These are phyloP conservation scores for Helminthosporium solani DNA, from an alignment of 2,329 filamentous ascomycete species.

Conservation along the genomic window DNA sequence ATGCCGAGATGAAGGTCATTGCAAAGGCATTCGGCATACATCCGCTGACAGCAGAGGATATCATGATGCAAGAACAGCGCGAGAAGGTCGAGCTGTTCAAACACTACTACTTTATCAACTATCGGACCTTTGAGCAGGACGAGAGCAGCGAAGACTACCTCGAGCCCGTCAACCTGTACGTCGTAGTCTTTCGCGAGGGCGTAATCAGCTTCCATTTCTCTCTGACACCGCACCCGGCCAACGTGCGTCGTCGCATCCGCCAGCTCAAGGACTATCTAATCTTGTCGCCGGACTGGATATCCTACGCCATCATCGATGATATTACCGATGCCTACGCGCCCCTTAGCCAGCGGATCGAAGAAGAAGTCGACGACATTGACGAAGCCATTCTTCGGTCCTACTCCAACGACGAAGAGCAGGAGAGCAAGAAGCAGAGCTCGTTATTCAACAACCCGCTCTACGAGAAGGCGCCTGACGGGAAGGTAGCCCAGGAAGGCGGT, in stretches of 20 bases:
- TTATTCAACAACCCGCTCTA: slow-evolving; percentile 35
- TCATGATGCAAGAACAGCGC: slow-evolving; percentile 93
- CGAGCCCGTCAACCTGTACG: slow-evolving; percentile 95
- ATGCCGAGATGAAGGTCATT: slow-evolving; percentile 92
- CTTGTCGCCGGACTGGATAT: slow-evolving; percentile 94
- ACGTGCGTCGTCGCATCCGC: slow-evolving; percentile 88
- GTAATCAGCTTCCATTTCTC: slow-evolving; percentile 96
- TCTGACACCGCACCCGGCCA: slow-evolving; percentile 93
- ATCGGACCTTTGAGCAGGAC: slow-evolving; percentile 96
- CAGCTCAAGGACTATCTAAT: slow-evolving; percentile 93
- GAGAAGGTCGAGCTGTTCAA: slow-evolving; percentile 98
- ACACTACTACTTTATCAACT: slow-evolving; percentile 98
- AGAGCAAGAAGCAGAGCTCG: slow-evolving; percentile 27
- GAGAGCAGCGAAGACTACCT: slow-evolving; percentile 84
- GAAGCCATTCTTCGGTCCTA: slow-evolving; percentile 85
- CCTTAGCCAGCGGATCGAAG: slow-evolving; percentile 87
- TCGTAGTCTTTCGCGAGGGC: slow-evolving; percentile 93
- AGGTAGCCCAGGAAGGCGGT: slow-evolving; percentile 50
- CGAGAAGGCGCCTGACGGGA: slow-evolving; percentile 40
- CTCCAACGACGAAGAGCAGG: slow-evolving; percentile 54
- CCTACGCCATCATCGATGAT: slow-evolving; percentile 96
- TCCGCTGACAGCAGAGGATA: slow-evolving; percentile 91
- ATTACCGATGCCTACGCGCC: slow-evolving; percentile 96
- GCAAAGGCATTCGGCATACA: slow-evolving; percentile 94
- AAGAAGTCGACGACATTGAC: slow-evolving; percentile 96